phyloP scores from a whole-genome alignment of 1,284 basidiomycete species.

The Peniophora sp. region DNA sequence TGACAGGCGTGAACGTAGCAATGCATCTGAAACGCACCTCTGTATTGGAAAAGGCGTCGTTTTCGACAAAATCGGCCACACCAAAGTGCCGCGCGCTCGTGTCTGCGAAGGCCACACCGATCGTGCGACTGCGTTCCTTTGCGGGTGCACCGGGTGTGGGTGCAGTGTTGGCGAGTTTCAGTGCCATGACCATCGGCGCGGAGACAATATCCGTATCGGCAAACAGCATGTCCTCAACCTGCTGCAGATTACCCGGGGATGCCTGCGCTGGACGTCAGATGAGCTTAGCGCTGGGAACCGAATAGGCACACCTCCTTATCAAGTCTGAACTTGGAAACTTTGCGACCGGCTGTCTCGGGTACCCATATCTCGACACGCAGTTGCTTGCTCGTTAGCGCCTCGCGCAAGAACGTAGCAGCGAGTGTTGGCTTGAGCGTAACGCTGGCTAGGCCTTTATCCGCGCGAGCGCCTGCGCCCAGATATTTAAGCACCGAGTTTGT shows the following conservation, averaged over 20 bases:
- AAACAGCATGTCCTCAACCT: constrained; percentile 93
- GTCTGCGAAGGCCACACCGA: constrained; percentile 75
- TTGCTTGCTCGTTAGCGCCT: constrained; percentile 87
- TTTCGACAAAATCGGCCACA: constrained; percentile 87
- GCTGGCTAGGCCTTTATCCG: constrained; percentile 56
- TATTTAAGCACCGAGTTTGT: constrained; percentile 85
- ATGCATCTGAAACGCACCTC: constrained; percentile 70
- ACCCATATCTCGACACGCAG: constrained; percentile 92
- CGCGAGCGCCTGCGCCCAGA: constrained; percentile 67
- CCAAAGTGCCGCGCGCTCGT: constrained; percentile 69
- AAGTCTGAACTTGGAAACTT: constrained; percentile 63
- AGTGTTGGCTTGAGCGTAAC: constrained; percentile 76
- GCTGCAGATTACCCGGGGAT: constrained; percentile 91
- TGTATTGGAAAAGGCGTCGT: constrained; percentile 92
- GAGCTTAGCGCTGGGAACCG: constrained; percentile 1
- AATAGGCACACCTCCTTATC: constrained; percentile 63
- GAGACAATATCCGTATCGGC: constrained; percentile 75
- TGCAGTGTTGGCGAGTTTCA: constrained; percentile 64
- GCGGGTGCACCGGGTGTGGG: constrained; percentile 26
- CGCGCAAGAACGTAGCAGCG: constrained; percentile 84
- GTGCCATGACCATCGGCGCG: constrained; percentile 87
- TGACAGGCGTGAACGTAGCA: constrained; percentile 1
- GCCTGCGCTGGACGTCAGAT: constrained; percentile 41
- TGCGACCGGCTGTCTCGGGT: constrained; percentile 71
- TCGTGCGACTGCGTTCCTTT: constrained; percentile 49